Conservation (phyloP, 371 early-diverging fungal species). For the Mortierella sp. region DNA sequence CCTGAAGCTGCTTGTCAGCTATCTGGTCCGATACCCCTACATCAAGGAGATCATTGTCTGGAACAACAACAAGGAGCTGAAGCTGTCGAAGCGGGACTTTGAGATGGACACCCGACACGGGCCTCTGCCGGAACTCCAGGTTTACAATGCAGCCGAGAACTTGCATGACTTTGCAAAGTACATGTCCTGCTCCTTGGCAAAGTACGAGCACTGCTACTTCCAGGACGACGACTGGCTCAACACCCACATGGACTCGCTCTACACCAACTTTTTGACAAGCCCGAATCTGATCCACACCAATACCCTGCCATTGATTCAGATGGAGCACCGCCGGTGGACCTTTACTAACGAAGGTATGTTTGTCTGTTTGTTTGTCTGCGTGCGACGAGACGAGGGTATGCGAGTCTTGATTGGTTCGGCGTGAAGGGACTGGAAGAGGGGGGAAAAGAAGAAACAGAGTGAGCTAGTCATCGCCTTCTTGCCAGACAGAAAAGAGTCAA, state of each 20-base stretch:
- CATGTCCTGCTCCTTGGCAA: slow-evolving; percentile 71
- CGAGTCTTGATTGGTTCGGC: not conserved
- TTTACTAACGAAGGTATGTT: slow-evolving; percentile 65
- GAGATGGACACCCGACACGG: slow-evolving; percentile 46
- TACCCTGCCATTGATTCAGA: slow-evolving; percentile 67
- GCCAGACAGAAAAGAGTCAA: not conserved
- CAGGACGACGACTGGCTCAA: slow-evolving; percentile 74
- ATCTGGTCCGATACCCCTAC: slow-evolving; percentile 67
- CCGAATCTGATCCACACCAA: slow-evolving; percentile 72
- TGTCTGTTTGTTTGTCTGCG: not conserved
- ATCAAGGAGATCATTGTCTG: slow-evolving; percentile 70
- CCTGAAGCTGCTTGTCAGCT: slow-evolving; percentile 61
- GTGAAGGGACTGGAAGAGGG: not conserved
- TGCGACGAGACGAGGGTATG: not conserved
- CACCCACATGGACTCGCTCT: slow-evolving; percentile 68
- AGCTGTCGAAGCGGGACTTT: slow-evolving; percentile 49
- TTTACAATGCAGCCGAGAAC: slow-evolving; percentile 64
- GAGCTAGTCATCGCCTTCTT: not conserved
- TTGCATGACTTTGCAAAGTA: slow-evolving; percentile 70
- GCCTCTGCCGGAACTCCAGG: slow-evolving; percentile 54
- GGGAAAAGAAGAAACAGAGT: not conserved
- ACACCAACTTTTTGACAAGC: slow-evolving; percentile 70
- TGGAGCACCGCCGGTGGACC: slow-evolving; percentile 71
- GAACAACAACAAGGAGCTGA: slow-evolving; percentile 58
- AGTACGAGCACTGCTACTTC: slow-evolving; percentile 70